Evolutionary conservation across 345 rosid genomes (phyloP).

Genomic region (Eucalyptus guilfoylei): DNA sequence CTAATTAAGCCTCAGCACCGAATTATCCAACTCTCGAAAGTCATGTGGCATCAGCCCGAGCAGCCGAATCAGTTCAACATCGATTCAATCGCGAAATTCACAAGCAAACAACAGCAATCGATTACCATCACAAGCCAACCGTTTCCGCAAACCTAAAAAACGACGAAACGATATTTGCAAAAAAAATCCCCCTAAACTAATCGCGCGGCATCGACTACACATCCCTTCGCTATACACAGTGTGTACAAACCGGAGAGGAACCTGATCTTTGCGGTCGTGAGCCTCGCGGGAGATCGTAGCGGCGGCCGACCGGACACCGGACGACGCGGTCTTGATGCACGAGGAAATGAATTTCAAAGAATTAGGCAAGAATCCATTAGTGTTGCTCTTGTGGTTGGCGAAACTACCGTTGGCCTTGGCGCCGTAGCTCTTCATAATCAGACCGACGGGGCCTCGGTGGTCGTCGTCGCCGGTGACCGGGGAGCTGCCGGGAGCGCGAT

Average conservation of each 20-base stretch:
- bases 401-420: conserved; percentile 9
- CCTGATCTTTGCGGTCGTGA: conserved; percentile 68
- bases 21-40: neutral
- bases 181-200: neutral
- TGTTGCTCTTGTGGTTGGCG: neutral
- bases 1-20: neutral
- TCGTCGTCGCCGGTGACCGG: conserved; percentile 34
- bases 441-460: neutral
- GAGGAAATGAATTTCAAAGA: conserved; percentile 83
- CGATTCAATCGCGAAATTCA: neutral
- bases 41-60: neutral
- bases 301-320: conserved; percentile 91
- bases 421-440: conserved; percentile 2
- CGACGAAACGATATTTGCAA: neutral
- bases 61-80: neutral
- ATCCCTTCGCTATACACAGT: neutral
- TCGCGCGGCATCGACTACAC: neutral
- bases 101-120: neutral
- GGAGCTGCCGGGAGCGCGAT: conserved; percentile 39
- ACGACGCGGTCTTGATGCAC: conserved; percentile 81
- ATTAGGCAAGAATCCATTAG: conserved; percentile 55
- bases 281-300: conserved; percentile 65
- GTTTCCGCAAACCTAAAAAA: neutral
- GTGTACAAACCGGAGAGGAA: neutral
- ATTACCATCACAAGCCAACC: neutral